Conservation (phyloP, 306 rosid species). For the Cucurbita maxima region DNA sequence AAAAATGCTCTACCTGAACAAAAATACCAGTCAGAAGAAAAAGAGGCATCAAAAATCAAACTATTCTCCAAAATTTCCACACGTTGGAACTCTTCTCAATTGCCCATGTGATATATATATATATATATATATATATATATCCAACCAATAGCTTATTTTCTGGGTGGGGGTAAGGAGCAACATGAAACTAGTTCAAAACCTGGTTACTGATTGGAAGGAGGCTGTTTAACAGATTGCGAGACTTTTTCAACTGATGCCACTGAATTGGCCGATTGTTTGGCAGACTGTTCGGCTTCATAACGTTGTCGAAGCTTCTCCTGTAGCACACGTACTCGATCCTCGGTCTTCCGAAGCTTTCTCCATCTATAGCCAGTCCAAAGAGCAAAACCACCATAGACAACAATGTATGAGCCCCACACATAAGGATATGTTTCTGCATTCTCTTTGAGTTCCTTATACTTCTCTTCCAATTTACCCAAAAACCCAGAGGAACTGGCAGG, state of each 20-base stretch:
- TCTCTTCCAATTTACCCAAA: slow-evolving; percentile 28
- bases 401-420: slow-evolving; percentile 71
- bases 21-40: neutral
- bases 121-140: neutral
- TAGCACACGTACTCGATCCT: slow-evolving; percentile 46
- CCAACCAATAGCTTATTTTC: neutral
- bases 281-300: slow-evolving; percentile 38
- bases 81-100: neutral
- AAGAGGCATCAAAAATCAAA: neutral
- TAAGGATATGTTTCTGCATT: slow-evolving; percentile 66
- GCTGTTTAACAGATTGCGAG: slow-evolving; percentile 29
- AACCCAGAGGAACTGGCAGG: slow-evolving; percentile 16
- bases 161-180: neutral
- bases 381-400: slow-evolving; percentile 63
- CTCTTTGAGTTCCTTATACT: slow-evolving; percentile 41
- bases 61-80: neutral
- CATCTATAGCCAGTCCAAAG: slow-evolving; percentile 60
- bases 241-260: slow-evolving; percentile 26
- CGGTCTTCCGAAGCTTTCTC: slow-evolving; percentile 74
- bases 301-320: slow-evolving; percentile 46
- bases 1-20: neutral
- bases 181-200: neutral
- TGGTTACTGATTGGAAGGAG: slow-evolving; percentile 13
- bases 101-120: neutral
- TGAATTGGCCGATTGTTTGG: slow-evolving; percentile 34